phyloP scores from a whole-genome alignment of 192 early-diverging fungal species.

The Entomortierella chlamydospora region DNA sequence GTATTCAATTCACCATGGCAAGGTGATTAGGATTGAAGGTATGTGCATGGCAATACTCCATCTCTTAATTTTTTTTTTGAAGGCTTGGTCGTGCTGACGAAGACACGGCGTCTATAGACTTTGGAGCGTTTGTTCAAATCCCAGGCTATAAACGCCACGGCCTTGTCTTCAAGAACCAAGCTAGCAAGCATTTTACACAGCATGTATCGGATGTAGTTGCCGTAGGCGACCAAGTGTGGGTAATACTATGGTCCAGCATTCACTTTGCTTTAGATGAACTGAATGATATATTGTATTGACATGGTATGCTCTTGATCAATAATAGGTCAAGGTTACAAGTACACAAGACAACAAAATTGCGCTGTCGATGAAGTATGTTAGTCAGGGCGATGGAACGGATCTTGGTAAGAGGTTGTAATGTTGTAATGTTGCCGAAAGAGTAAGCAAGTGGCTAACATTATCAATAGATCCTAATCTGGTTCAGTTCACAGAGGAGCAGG shows the following conservation, averaged over 20 bases:
- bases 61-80: neutral
- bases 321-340: conserved; percentile 55
- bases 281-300: too few species aligned
- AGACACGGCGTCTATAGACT: conserved; percentile 31
- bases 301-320: neutral
- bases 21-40: conserved; percentile 46
- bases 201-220: conserved; percentile 54
- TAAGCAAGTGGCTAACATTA: too few species aligned
- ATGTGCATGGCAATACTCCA: neutral
- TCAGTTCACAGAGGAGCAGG: conserved; percentile 36
- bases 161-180: conserved; percentile 52
- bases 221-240: conserved; percentile 56
- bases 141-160: conserved; percentile 42
- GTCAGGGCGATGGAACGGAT: conserved; percentile 54
- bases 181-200: conserved; percentile 52
- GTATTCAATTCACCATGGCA: conserved; percentile 56
- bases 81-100: neutral
- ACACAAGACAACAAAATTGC: conserved; percentile 56
- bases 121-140: conserved; percentile 57
- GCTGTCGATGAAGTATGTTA: conserved; percentile 61
- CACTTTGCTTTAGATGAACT: too few species aligned
- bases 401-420: conserved; percentile 33
- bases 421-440: too few species aligned
- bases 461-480: conserved; percentile 50
- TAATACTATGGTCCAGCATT: conserved; percentile 1